phyloP scores from a whole-genome alignment of 1,284 basidiomycete species.

The Chondrostereum purpureum region DNA sequence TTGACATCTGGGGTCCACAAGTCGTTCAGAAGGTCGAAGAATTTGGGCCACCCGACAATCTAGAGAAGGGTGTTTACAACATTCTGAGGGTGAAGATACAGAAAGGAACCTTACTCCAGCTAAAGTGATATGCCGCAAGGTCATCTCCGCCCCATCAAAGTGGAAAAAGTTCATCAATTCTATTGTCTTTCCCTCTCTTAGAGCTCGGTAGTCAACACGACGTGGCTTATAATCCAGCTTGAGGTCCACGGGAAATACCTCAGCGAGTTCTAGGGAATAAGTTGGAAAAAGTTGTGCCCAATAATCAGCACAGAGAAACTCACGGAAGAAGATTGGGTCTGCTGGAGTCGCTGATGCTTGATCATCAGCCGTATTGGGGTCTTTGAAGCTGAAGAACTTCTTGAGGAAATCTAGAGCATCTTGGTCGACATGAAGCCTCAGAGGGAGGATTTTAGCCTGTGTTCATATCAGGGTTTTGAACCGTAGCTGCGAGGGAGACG shows the following conservation, averaged over 20 bases:
- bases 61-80: constrained; percentile 24
- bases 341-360: constrained; percentile 29
- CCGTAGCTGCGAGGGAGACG: neutral
- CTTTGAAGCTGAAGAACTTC: constrained; percentile 89
- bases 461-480: neutral
- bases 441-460: constrained; percentile 82
- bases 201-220: constrained; percentile 89
- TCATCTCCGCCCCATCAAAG: constrained; percentile 98
- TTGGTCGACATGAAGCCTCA: constrained; percentile 93
- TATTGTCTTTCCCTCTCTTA: constrained; percentile 87
- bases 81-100: constrained; percentile 6
- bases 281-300: too few relatives aligned
- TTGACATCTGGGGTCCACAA: constrained; percentile 99
- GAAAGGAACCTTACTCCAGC: constrained; percentile 68
- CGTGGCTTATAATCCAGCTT: constrained; percentile 99
- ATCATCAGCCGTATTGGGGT: constrained; percentile 40
- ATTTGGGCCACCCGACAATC: constrained; percentile 84
- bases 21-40: constrained; percentile 91
- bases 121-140: constrained; percentile 85
- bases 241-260: constrained; percentile 84
- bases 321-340: constrained; percentile 71
- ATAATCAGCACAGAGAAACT: constrained; percentile 18
- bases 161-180: constrained; percentile 99
- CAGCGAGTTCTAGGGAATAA: constrained; percentile 65
- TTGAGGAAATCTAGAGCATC: constrained; percentile 98